Conservation (phyloP, 2,329 filamentous ascomycete species). For the Phoma sp. region DNA sequence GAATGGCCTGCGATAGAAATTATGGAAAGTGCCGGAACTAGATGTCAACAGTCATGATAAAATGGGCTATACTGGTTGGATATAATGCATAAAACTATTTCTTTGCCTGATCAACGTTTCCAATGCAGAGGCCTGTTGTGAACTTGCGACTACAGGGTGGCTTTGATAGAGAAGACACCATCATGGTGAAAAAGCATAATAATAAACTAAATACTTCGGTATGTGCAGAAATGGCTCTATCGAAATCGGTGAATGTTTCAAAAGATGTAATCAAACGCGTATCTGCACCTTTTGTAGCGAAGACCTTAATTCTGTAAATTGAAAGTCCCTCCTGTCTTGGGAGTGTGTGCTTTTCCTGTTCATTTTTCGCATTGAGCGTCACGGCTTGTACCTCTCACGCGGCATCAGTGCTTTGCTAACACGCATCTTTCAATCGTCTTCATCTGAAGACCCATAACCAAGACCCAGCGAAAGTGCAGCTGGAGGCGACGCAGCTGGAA, state of each 20-base stretch:
- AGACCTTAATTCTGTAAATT: no score
- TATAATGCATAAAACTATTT: slow-evolving; percentile 1
- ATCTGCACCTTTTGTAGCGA: no score
- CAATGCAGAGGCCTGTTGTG: slow-evolving; percentile 14
- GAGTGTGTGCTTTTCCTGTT: no score
- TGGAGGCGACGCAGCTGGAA: slow-evolving; percentile 16
- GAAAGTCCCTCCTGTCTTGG: no score
- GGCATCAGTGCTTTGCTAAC: neutral
- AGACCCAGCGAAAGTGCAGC: slow-evolving; percentile 43
- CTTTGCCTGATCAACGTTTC: slow-evolving; percentile 2
- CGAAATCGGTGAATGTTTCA: no score
- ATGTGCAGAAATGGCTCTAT: no score
- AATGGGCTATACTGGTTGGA: neutral
- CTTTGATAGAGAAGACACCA: slow-evolving; percentile 1
- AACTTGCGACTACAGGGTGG: no score
- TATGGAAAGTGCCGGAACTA: slow-evolving; percentile 38
- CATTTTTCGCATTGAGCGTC: no score
- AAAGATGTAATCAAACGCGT: no score
- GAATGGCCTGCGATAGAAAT: slow-evolving; percentile 35
- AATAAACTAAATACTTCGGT: neutral
- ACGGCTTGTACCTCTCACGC: no score
- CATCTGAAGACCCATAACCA: slow-evolving; percentile 53
- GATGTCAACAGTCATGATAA: neutral
- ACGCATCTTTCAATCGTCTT: slow-evolving; percentile 41
- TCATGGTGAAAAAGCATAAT: slow-evolving; percentile 1